phyloP scores from a whole-genome alignment of 306 rosid species.

The Dryas octopetala region DNA sequence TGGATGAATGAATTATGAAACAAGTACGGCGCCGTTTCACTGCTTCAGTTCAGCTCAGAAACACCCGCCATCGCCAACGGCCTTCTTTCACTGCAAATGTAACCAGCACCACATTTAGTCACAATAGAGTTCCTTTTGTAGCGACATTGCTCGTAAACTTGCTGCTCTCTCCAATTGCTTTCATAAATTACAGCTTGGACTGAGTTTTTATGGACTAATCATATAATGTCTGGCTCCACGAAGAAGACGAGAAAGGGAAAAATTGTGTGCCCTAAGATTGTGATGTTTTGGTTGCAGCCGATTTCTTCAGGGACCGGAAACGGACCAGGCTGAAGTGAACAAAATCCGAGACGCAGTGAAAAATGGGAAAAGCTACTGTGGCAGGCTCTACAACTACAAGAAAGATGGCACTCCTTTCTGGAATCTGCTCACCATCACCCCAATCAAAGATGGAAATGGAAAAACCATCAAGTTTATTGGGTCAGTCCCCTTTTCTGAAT shows the following conservation, averaged over 20 bases:
- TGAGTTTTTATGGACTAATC: background rate
- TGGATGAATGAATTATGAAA: background rate
- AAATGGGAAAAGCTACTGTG: slow-evolving; percentile 72
- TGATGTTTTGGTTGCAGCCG: slow-evolving; percentile 58
- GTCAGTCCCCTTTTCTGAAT: slow-evolving; percentile 35
- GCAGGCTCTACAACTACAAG: slow-evolving; percentile 90
- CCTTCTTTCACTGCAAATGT: background rate
- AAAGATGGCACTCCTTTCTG: slow-evolving; percentile 88
- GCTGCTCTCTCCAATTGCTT: background rate
- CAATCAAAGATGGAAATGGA: slow-evolving; percentile 73
- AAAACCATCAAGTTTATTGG: slow-evolving; percentile 80
- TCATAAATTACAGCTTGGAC: background rate
- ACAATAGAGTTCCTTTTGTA: background rate
- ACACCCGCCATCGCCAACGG: background rate
- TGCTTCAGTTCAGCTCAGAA: background rate
- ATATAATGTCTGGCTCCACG: background rate
- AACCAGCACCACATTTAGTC: too few relatives aligned
- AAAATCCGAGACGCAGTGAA: slow-evolving; percentile 74
- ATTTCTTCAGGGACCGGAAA: slow-evolving; percentile 91
- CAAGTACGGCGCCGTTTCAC: too few relatives aligned
- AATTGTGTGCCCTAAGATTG: slow-evolving; percentile 6
- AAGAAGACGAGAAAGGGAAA: background rate
- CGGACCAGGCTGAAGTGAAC: slow-evolving; percentile 73
- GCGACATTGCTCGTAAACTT: background rate
- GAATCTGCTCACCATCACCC: slow-evolving; percentile 94